phyloP scores from a whole-genome alignment of 176 grass and related monocot species.

The Cenchrus americanus region DNA sequence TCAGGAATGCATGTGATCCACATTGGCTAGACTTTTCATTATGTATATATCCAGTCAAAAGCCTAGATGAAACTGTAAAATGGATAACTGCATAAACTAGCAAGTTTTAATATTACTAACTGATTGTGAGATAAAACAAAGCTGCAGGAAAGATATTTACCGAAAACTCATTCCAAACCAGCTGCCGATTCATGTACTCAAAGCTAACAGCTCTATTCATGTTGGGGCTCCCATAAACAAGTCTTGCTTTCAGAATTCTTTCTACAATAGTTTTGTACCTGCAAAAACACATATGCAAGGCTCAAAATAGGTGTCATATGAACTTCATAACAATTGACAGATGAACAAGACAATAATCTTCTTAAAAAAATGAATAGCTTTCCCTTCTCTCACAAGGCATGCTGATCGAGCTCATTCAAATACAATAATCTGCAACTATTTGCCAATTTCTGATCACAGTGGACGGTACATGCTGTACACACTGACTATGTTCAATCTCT shows the following conservation, averaged over 20 bases:
- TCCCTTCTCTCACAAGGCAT: not conserved
- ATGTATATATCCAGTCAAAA: not conserved
- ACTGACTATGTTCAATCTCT: not conserved
- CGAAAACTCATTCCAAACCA: conserved; percentile 99
- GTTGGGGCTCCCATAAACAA: conserved; percentile 91
- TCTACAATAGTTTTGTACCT: conserved; percentile 97
- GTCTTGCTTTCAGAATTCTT: conserved; percentile 90
- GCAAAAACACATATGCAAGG: conserved; percentile 52
- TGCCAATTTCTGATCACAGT: conserved; percentile 11
- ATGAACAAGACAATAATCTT: not conserved
- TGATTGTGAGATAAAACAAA: conserved; percentile 25
- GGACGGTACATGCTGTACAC: not conserved
- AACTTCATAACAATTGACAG: not conserved
- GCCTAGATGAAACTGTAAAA: not conserved
- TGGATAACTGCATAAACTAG: not conserved
- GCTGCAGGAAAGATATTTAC: conserved; percentile 53
- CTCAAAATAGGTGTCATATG: not conserved
- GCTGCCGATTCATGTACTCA: conserved; percentile 98
- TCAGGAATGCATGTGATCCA: conserved; percentile 12
- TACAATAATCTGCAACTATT: not conserved
- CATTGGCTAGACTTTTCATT: conserved; percentile 21
- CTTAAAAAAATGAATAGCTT: conserved; percentile 5
- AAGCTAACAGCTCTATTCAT: conserved; percentile 99
- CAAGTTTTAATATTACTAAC: conserved; percentile 14
- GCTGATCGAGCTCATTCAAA: conserved; percentile 30